Evolutionary conservation across 202 grass and related monocot species (phyloP).

Genomic region (Digitaria exilis): DNA sequence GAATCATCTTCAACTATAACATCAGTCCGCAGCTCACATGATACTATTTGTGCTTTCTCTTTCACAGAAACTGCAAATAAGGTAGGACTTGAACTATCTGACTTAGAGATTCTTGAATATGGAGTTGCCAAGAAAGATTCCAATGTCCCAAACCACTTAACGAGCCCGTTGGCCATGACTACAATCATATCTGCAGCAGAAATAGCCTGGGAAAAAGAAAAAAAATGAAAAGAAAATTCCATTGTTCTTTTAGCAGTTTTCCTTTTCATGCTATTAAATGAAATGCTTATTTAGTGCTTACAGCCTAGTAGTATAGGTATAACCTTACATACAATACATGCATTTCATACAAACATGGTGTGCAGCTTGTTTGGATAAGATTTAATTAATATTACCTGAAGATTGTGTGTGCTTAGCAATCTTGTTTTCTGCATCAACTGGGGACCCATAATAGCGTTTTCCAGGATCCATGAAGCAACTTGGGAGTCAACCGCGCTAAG

Average conservation of each 20-base stretch:
- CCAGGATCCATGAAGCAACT: slow-evolving; percentile 87
- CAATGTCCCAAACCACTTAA: slow-evolving; percentile 74
- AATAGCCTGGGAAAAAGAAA: slow-evolving; percentile 60
- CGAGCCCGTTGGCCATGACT: slow-evolving; percentile 70
- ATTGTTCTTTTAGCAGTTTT: not conserved
- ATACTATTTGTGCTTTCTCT: slow-evolving; percentile 38
- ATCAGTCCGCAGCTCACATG: slow-evolving; percentile 46
- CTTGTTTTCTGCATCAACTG: slow-evolving; percentile 78
- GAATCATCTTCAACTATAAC: slow-evolving; percentile 45
- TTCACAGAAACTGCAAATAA: slow-evolving; percentile 48
- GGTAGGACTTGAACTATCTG: slow-evolving; percentile 48
- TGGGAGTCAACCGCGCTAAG: slow-evolving; percentile 96
- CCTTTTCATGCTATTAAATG: not conserved
- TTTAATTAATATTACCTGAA: slow-evolving; percentile 58
- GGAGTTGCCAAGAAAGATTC: slow-evolving; percentile 69
- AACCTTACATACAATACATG: slow-evolving; percentile 8
- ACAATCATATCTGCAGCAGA: slow-evolving; percentile 86
- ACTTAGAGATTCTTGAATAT: slow-evolving; percentile 60
- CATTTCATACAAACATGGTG: slow-evolving; percentile 5
- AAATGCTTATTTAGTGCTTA: slow-evolving; percentile 18
- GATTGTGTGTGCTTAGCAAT: slow-evolving; percentile 83
- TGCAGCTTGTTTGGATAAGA: not conserved
- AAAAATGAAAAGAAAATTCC: slow-evolving; percentile 19
- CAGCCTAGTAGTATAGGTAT: not conserved
- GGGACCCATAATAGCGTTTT: slow-evolving; percentile 64